Conservation (phyloP, 148 eudicot genomes). For the Rhododendron simsii region DNA sequence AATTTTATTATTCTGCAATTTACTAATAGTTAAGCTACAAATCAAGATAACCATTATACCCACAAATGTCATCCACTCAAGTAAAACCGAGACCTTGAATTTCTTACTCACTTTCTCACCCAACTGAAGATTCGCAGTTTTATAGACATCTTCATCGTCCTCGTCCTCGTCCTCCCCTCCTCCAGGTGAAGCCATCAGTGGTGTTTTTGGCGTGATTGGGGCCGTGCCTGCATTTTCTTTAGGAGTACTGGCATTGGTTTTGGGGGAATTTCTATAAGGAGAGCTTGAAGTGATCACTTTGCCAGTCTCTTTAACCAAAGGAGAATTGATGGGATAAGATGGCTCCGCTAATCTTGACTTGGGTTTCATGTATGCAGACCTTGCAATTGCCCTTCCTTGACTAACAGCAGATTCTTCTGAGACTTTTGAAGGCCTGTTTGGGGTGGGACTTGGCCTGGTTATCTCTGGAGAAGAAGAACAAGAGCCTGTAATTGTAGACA, state of each 20-base stretch:
- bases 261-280: conserved; percentile 33
- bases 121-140: conserved; percentile 17
- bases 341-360: conserved; percentile 78
- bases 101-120: conserved; percentile 29
- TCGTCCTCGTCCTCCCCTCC: conserved; percentile 52
- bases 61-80: conserved; percentile 49
- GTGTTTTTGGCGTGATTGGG: conserved; percentile 51
- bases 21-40: conserved; percentile 40
- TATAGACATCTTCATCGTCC: conserved; percentile 60
- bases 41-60: conserved; percentile 41
- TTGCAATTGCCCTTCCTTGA: conserved; percentile 31
- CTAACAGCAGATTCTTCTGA: conserved; percentile 23
- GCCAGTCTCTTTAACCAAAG: conserved; percentile 21
- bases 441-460: conserved; percentile 29
- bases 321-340: conserved; percentile 32
- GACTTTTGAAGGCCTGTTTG: conserved; percentile 25
- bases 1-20: conserved; percentile 15
- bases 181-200: conserved; percentile 41
- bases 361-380: conserved; percentile 46
- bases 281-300: conserved; percentile 18
- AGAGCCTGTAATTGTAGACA: not conserved
- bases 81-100: conserved; percentile 21
- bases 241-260: conserved; percentile 9
- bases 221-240: conserved; percentile 26
- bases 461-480: conserved; percentile 19